These are phyloP conservation scores for Phascolomyces articulosus DNA, from an alignment of 371 early-diverging fungal species.

Conservation along the genomic window DNA sequence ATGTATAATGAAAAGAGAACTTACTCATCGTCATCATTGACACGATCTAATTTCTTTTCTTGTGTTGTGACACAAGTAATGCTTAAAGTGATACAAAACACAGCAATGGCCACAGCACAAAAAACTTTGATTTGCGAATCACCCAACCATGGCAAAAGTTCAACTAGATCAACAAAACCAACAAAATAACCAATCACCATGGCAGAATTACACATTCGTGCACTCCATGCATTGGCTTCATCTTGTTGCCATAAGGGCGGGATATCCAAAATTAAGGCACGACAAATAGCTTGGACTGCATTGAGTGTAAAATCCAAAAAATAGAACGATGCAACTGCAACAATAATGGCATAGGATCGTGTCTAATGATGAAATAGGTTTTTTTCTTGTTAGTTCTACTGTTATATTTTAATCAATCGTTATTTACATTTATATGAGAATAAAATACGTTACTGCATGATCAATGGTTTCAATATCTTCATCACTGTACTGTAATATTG, in stretches of 20 bases:
- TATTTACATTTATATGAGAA: no score
- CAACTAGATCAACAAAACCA: conserved; percentile 66
- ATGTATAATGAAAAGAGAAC: conserved; percentile 8
- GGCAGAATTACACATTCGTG: conserved; percentile 73
- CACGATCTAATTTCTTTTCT: conserved; percentile 45
- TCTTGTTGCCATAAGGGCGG: conserved; percentile 74
- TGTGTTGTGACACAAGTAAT: conserved; percentile 60
- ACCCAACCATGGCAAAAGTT: conserved; percentile 64
- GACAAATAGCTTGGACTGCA: conserved; percentile 70
- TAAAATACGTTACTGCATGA: conserved; percentile 26
- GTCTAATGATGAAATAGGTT: conserved; percentile 3
- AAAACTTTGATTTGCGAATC: conserved; percentile 70
- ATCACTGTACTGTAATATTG: conserved; percentile 53
- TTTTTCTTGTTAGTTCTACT: background rate
- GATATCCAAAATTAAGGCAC: conserved; percentile 79
- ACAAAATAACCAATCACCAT: conserved; percentile 77
- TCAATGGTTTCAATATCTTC: conserved; percentile 33
- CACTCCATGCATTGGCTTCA: conserved; percentile 75
- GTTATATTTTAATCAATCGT: background rate
- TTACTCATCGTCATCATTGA: conserved; percentile 23
- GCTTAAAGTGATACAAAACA: conserved; percentile 53
- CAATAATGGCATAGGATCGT: conserved; percentile 38
- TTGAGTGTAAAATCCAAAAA: conserved; percentile 83
- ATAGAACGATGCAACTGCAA: conserved; percentile 76
- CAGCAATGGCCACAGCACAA: conserved; percentile 62